Evolutionary conservation across 2,329 filamentous ascomycete species (phyloP).

Genomic region (Colletotrichum kahawae): DNA sequence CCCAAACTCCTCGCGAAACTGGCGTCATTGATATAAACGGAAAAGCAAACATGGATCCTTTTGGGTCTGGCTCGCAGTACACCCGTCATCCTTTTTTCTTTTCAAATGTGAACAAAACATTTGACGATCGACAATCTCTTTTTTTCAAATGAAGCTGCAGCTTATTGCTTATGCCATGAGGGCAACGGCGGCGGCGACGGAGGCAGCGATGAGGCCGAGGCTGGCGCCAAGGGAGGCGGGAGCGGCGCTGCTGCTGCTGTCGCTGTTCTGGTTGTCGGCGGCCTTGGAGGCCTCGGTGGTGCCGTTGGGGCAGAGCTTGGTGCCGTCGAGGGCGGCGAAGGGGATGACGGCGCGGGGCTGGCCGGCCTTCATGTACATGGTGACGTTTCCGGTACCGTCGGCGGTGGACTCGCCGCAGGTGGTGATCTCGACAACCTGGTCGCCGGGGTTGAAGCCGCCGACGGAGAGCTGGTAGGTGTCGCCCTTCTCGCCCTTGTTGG

Average conservation of each 20-base stretch:
- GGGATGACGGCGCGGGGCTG: slow-evolving; percentile 12
- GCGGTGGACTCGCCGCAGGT: slow-evolving; percentile 9
- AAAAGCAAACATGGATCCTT: not conserved
- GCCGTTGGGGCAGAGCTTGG: slow-evolving; percentile 10
- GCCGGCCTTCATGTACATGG: slow-evolving; percentile 17
- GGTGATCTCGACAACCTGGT: slow-evolving; percentile 12
- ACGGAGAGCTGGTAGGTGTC: slow-evolving; percentile 8
- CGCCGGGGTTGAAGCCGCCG: slow-evolving; percentile 16
- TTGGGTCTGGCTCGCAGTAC: not conserved
- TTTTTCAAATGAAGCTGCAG: not conserved
- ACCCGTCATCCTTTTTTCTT: not conserved
- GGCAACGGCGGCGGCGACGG: slow-evolving; percentile 9
- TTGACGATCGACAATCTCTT: not conserved
- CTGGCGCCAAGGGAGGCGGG: slow-evolving; percentile 2
- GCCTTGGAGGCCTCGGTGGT: slow-evolving; percentile 2
- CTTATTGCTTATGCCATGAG: slow-evolving; percentile 6
- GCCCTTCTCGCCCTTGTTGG: slow-evolving; percentile 21
- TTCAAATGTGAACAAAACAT: not conserved
- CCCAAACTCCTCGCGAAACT: slow-evolving; percentile 1
- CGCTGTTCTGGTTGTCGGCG: not conserved
- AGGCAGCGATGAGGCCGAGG: slow-evolving; percentile 3
- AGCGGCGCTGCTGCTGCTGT: not conserved
- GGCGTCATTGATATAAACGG: not conserved
- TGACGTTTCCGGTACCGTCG: slow-evolving; percentile 19
- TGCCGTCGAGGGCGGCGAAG: not conserved